Conservation (phyloP, 805 yeast species). For the Grigorovia transvaalensis region DNA sequence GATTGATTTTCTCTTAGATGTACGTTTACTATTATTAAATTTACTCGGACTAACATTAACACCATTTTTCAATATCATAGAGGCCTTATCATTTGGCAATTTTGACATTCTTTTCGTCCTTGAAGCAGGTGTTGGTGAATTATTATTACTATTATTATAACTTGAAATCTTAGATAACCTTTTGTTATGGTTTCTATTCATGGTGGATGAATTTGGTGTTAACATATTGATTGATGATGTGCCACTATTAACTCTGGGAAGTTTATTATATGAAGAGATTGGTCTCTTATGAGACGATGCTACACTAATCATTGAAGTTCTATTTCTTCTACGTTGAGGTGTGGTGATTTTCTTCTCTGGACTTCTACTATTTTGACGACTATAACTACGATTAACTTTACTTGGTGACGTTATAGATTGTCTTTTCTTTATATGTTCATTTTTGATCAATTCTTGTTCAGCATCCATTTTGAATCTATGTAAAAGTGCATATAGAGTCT, state of each 20-base stretch:
- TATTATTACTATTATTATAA: conserved; percentile 11
- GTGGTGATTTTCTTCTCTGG: conserved; percentile 11
- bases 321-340: conserved; percentile 30
- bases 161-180: conserved; percentile 20
- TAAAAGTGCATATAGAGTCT: conserved; percentile 67
- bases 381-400: conserved; percentile 2
- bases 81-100: conserved; percentile 11
- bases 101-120: conserved; percentile 16
- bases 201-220: conserved; percentile 11
- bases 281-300: conserved; percentile 41
- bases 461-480: conserved; percentile 60
- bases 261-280: conserved; percentile 33
- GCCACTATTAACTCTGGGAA: conserved; percentile 19
- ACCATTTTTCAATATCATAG: conserved; percentile 8
- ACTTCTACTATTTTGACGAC: conserved; percentile 3
- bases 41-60: conserved; percentile 6
- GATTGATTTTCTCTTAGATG: conserved; percentile 30
- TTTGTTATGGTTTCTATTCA: conserved; percentile 7
- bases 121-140: conserved; percentile 26
- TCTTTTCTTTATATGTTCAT: conserved; percentile 35
- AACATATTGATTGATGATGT: conserved; percentile 12
- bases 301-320: conserved; percentile 35
- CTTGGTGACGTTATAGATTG: conserved; percentile 16
- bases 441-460: conserved; percentile 21
- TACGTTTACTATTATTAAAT: conserved; percentile 8